Evolutionary conservation across 1,284 basidiomycete genomes (phyloP), one percentile per base, ranked within the genome.

Genomic region (Sporisorium graminicola): DNA sequence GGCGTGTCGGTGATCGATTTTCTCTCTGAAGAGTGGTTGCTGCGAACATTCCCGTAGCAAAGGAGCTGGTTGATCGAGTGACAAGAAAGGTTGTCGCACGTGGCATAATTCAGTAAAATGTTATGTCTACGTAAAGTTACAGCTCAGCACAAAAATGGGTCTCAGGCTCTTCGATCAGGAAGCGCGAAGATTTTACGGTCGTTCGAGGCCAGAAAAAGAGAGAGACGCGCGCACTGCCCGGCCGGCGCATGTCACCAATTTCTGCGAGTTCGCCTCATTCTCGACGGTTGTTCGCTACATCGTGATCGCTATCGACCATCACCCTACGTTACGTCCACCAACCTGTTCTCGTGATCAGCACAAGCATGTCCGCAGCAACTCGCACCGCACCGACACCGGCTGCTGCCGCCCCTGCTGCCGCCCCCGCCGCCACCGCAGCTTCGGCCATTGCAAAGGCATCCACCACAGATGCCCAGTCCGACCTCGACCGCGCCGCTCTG

Each of bases 401-500:
- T n/a, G 33, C 59, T 31, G 59, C 52, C 20, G 52, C 52, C n/a
- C 12, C 35, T 6, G 35, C 35, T 35, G 64, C 67, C 12, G 64
- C 67, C 20, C 33, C 65, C 7, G 49, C 61, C 40, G 8, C 49
- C 33, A 43, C 55, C n/a, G 46, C 63, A 9, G 57, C 73, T 40
- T 29, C 65, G 13, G 55, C 61, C 53, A 44, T 44, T 44, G 33
- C 50, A 49, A 71, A 67, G 52, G 46, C 60, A n/a, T 31, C 65
- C 33, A 40, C 26, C 60, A 49, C 58, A 29, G 65, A 68, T 31
- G 60, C 58, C 27, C 68, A 76, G 58, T 65, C 68, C 56, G 74
- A 77, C 24, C 66, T 76, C 22, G 74, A 76, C 59, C 74, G 74
- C 42, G 74, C 74, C 29, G 74, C 74, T 24, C 61, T 77, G 53